Conservation (phyloP, 441 rosid species). For the Gossypium gossypioides region DNA sequence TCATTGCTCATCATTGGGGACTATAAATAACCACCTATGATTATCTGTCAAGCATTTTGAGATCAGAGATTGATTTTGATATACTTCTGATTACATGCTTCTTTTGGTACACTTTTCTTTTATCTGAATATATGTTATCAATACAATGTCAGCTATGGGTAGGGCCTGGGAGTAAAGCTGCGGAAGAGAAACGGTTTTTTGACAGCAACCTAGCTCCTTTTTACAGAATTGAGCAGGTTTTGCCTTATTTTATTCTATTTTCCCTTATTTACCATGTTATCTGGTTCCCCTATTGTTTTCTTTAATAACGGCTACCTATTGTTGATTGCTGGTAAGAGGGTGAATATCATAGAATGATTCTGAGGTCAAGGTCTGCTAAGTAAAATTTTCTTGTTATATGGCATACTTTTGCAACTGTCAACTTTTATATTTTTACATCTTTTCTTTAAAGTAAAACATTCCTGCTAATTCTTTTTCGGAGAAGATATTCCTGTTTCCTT, state of each 20-base stretch:
- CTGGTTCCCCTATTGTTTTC: neutral
- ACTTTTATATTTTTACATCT: neutral
- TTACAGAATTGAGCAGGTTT: constrained; percentile 96
- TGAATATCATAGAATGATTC: neutral
- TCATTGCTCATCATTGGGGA: neutral
- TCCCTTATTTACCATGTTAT: neutral
- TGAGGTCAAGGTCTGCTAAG: neutral
- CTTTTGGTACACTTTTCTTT: neutral
- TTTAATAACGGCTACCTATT: neutral
- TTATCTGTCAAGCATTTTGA: neutral
- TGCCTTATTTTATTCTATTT: neutral
- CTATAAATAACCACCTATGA: neutral
- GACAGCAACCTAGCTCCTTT: constrained; percentile 88
- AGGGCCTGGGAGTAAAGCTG: constrained; percentile 91
- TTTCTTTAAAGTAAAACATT: neutral
- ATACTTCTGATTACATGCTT: constrained; percentile 1
- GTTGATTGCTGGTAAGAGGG: neutral
- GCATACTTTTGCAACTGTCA: neutral
- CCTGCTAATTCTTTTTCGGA: neutral
- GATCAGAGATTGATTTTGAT: constrained; percentile 3
- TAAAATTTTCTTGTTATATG: neutral
- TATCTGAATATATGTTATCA: neutral
- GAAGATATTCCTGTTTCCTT: neutral
- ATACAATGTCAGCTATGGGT: constrained; percentile 81
- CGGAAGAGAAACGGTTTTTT: constrained; percentile 79